Conservation (phyloP, 2,329 filamentous ascomycete genomes). For the Penicillium glabrum region DNA sequence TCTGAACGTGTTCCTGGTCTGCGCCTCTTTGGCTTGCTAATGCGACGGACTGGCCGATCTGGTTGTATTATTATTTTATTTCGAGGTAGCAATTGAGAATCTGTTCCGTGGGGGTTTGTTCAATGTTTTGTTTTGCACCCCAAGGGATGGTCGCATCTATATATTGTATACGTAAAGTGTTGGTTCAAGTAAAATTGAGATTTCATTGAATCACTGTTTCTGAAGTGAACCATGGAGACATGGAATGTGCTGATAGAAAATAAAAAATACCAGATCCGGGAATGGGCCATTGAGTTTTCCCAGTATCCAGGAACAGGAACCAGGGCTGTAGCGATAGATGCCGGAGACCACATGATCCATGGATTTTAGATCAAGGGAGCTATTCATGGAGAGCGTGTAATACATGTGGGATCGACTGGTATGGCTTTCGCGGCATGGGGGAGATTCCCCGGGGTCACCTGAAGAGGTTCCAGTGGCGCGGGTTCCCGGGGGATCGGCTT, state of each 20-base stretch:
- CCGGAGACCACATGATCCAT: background rate
- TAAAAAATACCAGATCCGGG: background rate
- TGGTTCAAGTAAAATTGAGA: background rate
- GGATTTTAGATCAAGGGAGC: background rate
- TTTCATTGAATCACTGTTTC: background rate
- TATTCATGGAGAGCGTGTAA: background rate
- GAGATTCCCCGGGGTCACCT: conserved; percentile 5
- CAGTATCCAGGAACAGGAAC: conserved; percentile 2
- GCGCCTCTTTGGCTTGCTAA: background rate
- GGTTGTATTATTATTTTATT: background rate
- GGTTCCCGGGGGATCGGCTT: conserved; percentile 15
- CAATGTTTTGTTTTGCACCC: background rate
- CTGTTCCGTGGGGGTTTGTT: background rate
- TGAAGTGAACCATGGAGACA: background rate
- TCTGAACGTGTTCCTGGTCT: background rate
- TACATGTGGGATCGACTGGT: background rate
- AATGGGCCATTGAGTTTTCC: conserved; percentile 13
- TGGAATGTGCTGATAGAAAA: background rate
- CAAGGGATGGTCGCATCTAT: background rate
- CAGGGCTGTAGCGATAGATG: background rate
- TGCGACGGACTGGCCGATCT: background rate
- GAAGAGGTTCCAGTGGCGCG: conserved; percentile 6
- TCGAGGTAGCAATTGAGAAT: background rate
- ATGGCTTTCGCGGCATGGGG: background rate
- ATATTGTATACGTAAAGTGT: background rate